Conservation (phyloP, 2,329 filamentous ascomycete genomes). For the Beauveria pseudobassiana region DNA sequence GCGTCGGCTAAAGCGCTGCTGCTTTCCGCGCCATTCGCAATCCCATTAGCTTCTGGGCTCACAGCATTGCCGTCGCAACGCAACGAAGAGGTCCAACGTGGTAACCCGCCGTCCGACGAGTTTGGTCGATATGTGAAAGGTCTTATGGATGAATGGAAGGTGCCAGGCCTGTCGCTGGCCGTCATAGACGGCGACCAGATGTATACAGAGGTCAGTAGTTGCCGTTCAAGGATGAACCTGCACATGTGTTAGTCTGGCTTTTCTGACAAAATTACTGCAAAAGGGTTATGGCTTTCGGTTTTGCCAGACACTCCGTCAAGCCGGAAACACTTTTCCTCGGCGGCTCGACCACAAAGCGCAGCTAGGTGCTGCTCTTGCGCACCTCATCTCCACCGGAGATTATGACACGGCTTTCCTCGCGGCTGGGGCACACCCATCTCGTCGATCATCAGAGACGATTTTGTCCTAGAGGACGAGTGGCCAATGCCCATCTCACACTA, state of each 20-base stretch:
- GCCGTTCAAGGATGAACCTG: background rate
- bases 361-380: background rate
- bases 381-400: background rate
- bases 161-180: constrained; percentile 21
- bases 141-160: constrained; percentile 20
- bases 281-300: background rate
- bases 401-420: background rate
- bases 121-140: constrained; percentile 13
- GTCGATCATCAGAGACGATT: constrained; percentile 42
- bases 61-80: background rate
- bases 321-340: background rate
- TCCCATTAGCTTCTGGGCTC: background rate
- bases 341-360: background rate
- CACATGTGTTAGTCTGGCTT: background rate
- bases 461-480: constrained; percentile 39
- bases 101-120: constrained; percentile 14
- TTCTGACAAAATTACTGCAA: background rate
- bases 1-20: no score
- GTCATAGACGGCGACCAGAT: constrained; percentile 20
- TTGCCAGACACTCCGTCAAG: background rate
- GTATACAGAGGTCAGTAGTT: constrained; percentile 18
- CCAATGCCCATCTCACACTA: constrained; percentile 41
- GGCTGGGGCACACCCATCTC: constrained; percentile 41
- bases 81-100: background rate
- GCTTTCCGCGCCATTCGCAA: background rate